Evolutionary conservation across 257 asterid genomes (phyloP).

Genomic region (Euphrasia confusa): DNA sequence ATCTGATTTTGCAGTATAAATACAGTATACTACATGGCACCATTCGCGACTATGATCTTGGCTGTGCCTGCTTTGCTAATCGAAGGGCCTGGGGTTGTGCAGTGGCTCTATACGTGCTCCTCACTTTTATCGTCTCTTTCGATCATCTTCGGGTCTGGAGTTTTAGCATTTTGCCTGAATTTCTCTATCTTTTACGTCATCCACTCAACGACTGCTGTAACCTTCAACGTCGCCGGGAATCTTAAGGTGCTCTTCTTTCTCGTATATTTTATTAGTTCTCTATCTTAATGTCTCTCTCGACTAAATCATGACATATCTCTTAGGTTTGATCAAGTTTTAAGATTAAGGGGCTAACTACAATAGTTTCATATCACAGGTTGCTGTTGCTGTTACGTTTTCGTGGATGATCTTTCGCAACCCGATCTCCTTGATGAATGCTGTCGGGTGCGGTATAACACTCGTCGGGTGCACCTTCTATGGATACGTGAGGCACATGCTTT

Average conservation of each 20-base stretch:
- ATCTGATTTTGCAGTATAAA: slow-evolving; percentile 55
- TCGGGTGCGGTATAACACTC: slow-evolving; percentile 76
- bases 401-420: slow-evolving; percentile 91
- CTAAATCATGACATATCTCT: no score
- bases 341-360: no score
- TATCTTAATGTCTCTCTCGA: no score
- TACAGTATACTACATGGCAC: slow-evolving; percentile 99
- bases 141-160: slow-evolving; percentile 83
- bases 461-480: slow-evolving; percentile 91
- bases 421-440: slow-evolving; percentile 67
- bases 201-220: slow-evolving; percentile 97
- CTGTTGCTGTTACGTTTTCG: slow-evolving; percentile 87
- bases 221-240: slow-evolving; percentile 98
- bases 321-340: no score
- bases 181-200: slow-evolving; percentile 94
- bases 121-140: slow-evolving; percentile 53
- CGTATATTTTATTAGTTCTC: no score
- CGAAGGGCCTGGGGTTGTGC: slow-evolving; percentile 80
- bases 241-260: slow-evolving; percentile 54
- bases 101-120: slow-evolving; percentile 63
- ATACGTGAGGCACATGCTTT: slow-evolving; percentile 67
- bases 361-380: slow-evolving; percentile 47
- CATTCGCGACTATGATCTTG: slow-evolving; percentile 90
- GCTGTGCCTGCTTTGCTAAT: slow-evolving; percentile 72
- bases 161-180: slow-evolving; percentile 84